These are phyloP conservation scores for Zelopaecilomyces penicillatus DNA, from an alignment of 2,329 filamentous ascomycete genomes.

Conservation along the genomic window DNA sequence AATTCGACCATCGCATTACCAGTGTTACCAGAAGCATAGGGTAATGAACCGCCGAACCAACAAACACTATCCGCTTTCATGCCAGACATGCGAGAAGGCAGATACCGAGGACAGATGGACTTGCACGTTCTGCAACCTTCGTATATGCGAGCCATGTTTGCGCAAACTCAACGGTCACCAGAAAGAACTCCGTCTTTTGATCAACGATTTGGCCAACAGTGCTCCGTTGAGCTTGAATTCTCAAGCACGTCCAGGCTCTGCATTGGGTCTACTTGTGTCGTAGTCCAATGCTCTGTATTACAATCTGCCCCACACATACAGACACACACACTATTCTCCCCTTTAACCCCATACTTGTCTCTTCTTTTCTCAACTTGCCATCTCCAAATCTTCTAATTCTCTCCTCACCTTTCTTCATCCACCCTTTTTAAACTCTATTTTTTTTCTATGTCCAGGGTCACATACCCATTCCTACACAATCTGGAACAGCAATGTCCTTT, in stretches of 20 bases:
- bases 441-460: no score
- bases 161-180: slow-evolving; percentile 32
- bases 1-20: slow-evolving; percentile 35
- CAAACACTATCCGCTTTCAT: slow-evolving; percentile 41
- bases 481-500: no score
- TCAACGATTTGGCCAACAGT: slow-evolving; percentile 20
- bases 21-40: slow-evolving; percentile 40
- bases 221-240: slow-evolving; percentile 13
- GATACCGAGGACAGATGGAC: slow-evolving; percentile 37
- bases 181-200: slow-evolving; percentile 34
- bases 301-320: not conserved
- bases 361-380: not conserved
- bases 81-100: slow-evolving; percentile 42
- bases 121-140: slow-evolving; percentile 43
- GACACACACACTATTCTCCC: not conserved
- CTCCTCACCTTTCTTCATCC: no score
- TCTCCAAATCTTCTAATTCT: not conserved
- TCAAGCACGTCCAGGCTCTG: slow-evolving; percentile 13
- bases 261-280: slow-evolving; percentile 10
- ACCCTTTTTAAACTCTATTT: no score
- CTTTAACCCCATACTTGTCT: slow-evolving; percentile 2
- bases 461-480: no score
- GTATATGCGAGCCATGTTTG: slow-evolving; percentile 42
- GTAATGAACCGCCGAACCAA: slow-evolving; percentile 42
- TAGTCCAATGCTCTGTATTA: not conserved